These are phyloP conservation scores for Eucalyptus curtisii DNA, from an alignment of 345 rosid species.

Conservation along the genomic window DNA sequence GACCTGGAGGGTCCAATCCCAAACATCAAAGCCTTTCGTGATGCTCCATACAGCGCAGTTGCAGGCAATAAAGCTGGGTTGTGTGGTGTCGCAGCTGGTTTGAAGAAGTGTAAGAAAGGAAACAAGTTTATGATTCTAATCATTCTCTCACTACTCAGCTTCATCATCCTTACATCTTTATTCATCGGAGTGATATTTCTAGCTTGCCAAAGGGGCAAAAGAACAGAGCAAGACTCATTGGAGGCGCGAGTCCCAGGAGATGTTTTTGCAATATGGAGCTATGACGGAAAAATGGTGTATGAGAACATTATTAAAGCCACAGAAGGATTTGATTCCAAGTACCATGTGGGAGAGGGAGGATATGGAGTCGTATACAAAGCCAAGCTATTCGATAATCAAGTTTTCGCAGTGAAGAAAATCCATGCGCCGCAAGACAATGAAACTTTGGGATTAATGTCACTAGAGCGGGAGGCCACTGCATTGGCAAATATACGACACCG, in stretches of 20 bases:
- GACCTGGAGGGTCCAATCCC: background rate
- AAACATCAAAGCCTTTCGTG: background rate
- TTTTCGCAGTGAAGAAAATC: background rate
- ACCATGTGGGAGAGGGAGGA: background rate
- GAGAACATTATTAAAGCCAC: slow-evolving; percentile 1
- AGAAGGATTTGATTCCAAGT: background rate
- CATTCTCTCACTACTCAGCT: background rate
- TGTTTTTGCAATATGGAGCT: background rate
- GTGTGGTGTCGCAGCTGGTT: background rate
- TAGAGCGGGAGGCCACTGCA: background rate
- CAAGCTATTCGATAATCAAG: background rate
- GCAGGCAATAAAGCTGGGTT: background rate
- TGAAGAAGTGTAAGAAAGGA: background rate
- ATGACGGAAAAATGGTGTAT: background rate
- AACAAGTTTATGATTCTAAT: background rate
- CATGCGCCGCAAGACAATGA: background rate
- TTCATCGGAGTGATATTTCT: background rate
- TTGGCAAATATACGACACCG: background rate
- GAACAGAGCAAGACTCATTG: background rate
- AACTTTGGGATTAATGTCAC: background rate
- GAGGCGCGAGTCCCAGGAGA: background rate
- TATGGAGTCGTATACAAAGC: background rate
- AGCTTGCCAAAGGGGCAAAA: background rate
- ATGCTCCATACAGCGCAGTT: background rate
- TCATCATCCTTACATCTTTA: background rate